These are phyloP conservation scores for Candida khao-thaluensis DNA, from an alignment of 805 yeast genomes.

Conservation along the genomic window DNA sequence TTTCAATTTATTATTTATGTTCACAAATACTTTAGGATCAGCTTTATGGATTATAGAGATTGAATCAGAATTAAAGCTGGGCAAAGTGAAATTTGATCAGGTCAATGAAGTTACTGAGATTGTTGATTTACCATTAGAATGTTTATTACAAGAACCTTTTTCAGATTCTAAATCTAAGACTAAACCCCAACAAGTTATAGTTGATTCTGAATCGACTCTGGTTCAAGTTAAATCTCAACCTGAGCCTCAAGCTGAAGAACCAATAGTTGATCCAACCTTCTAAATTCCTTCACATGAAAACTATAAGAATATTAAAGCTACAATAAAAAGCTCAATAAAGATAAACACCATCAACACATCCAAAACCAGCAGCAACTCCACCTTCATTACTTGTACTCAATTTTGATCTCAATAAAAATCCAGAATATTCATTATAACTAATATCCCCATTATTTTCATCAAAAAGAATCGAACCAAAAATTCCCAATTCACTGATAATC, in stretches of 20 bases:
- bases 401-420: constrained; percentile 87
- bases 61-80: constrained; percentile 17
- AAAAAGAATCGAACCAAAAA: constrained; percentile 81
- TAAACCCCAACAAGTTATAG: too few species aligned
- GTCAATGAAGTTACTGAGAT: neutral
- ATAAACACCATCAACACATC: constrained; percentile 86
- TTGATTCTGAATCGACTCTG: too few species aligned
- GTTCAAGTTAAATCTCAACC: too few species aligned
- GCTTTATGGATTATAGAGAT: constrained; percentile 61
- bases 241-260: neutral
- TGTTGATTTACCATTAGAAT: constrained; percentile 8
- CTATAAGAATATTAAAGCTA: too few species aligned
- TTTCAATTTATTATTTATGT: constrained; percentile 50
- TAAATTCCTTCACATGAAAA: too few species aligned
- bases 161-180: neutral
- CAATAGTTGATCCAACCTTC: neutral
- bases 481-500: constrained; percentile 86
- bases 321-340: constrained; percentile 44
- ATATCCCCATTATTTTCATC: constrained; percentile 60
- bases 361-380: constrained; percentile 99
- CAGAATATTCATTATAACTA: constrained; percentile 65
- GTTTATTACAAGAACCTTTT: constrained; percentile 1
- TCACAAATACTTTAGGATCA: constrained; percentile 60
- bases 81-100: neutral
- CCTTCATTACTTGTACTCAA: constrained; percentile 90